Evolutionary conservation across 768 basidiomycete species (phyloP).

Genomic region (Mrakia blollopis): DNA sequence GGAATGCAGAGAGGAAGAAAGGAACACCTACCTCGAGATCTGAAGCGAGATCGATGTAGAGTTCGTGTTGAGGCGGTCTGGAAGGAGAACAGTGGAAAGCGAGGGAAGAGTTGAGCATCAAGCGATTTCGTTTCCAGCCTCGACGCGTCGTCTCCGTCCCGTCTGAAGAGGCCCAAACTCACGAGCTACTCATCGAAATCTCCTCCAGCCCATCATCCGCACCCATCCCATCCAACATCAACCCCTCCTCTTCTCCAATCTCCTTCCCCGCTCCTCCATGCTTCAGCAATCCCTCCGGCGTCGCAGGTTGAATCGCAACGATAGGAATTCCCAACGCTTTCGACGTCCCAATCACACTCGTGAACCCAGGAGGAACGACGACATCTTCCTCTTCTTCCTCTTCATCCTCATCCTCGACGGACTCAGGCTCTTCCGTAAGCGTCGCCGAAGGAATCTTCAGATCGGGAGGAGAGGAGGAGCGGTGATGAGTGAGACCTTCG

Average conservation of each 20-base stretch:
- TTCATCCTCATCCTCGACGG: slow-evolving; percentile 8
- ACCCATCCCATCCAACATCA: slow-evolving; percentile 20
- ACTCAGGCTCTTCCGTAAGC: background rate
- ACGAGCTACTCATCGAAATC: background rate
- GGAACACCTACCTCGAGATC: slow-evolving; percentile 24
- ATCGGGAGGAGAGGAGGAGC: background rate
- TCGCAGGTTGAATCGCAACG: slow-evolving; percentile 29
- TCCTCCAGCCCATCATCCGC: background rate
- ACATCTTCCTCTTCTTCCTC: slow-evolving; percentile 34
- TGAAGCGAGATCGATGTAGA: slow-evolving; percentile 32
- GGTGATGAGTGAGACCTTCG: background rate
- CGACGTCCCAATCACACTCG: slow-evolving; percentile 20
- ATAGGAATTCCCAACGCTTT: slow-evolving; percentile 14
- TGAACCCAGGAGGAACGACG: slow-evolving; percentile 27
- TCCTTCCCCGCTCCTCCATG: slow-evolving; percentile 17
- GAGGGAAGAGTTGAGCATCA: background rate
- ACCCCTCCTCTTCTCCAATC: background rate
- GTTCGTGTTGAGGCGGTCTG: slow-evolving; percentile 23
- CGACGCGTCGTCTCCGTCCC: too few species aligned
- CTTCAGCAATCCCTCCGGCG: slow-evolving; percentile 30
- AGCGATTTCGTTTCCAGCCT: background rate
- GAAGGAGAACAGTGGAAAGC: background rate
- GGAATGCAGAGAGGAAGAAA: background rate
- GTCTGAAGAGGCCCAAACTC: too few species aligned
- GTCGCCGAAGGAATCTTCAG: background rate